Base-by-base conservation (phyloP, 1,284 basidiomycete species). In the Ceratobasidium sp. region DNA sequence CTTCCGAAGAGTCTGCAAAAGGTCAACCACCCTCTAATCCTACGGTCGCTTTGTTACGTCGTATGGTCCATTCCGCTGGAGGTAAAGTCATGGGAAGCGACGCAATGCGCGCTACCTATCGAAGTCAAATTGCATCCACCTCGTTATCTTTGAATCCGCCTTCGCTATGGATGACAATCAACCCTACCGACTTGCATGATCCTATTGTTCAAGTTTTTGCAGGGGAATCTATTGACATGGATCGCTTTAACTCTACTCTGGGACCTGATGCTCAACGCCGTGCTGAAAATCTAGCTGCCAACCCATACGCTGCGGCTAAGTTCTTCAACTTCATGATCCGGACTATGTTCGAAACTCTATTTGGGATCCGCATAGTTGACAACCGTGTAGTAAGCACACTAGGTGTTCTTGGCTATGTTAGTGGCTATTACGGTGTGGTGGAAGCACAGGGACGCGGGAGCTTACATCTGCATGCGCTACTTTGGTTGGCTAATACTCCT, bases 281-380 rank as follows among this genome's bases (percentile, higher is more conserved):
- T 0, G 83, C 84, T 1, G 7, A 69, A 0, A 87, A 86, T 60
- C 83, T 88, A 6, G 84, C 86, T 0, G 12, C 28, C 0, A 85
- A 89, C 81, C 86, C 86, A 18, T 88, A 82, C 78, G 85, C 85
- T 0, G 82, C 86, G 0, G 84, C 85, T 0, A 81, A 85, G 60
- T 89, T 85, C 76, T 89, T 86, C 76, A 84, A 88, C 58, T 85
- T 86, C 63, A 78, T 81, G 0, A 82, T 88, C n/a, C n/a, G n/a
- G n/a, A n/a, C n/a, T n/a, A n/a, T n/a, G n/a, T n/a, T n/a, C n/a
- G n/a, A n/a, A n/a, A n/a, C n/a, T n/a, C n/a, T n/a, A n/a, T n/a
- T n/a, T n/a, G n/a, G n/a, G n/a, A n/a, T n/a, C n/a, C n/a, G n/a
- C n/a, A n/a, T n/a, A n/a, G n/a, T n/a, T n/a, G n/a, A n/a, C n/a